phyloP scores from a whole-genome alignment of 306 rosid genomes.

The Luffa aegyptiaca region DNA sequence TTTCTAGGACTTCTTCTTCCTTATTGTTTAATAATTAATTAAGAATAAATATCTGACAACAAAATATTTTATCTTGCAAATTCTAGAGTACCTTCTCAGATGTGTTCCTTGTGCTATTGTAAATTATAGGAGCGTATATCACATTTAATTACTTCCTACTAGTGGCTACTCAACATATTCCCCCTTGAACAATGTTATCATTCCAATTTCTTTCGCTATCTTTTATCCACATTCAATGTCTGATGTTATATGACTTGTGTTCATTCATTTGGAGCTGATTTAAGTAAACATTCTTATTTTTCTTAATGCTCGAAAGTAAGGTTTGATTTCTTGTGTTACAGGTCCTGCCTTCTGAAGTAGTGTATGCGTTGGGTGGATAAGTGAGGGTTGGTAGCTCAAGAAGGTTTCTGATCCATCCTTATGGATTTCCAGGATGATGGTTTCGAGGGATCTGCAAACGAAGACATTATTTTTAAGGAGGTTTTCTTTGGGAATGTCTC shows the following conservation, averaged over 20 bases:
- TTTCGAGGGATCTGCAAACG: slow-evolving; percentile 73
- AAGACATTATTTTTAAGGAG: slow-evolving; percentile 60
- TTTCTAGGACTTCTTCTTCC: not conserved
- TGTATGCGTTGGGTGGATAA: not conserved
- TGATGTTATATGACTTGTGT: not conserved
- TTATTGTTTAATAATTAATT: not conserved
- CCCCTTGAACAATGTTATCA: not conserved
- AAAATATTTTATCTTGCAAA: not conserved
- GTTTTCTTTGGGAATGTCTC: slow-evolving; percentile 42
- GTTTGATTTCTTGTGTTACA: slow-evolving; percentile 6
- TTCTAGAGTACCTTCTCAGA: not conserved
- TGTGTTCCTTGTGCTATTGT: not conserved
- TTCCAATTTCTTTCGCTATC: not conserved
- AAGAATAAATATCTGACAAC: not conserved
- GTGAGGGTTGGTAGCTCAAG: slow-evolving; percentile 23
- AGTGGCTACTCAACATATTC: not conserved
- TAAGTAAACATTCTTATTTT: not conserved
- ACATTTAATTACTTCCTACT: not conserved
- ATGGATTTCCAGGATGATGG: slow-evolving; percentile 60
- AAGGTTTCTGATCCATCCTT: slow-evolving; percentile 16
- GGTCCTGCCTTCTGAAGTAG: not conserved
- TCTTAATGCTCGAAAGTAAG: not conserved
- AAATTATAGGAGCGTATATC: not conserved
- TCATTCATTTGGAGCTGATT: not conserved
- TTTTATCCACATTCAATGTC: not conserved